A percentile compares a stretch with the other conserved stretches of the same genome.
Evolutionary conservation across 805 yeast genomes (phyloP).

Genomic region (Starmerella vitae): DNA sequence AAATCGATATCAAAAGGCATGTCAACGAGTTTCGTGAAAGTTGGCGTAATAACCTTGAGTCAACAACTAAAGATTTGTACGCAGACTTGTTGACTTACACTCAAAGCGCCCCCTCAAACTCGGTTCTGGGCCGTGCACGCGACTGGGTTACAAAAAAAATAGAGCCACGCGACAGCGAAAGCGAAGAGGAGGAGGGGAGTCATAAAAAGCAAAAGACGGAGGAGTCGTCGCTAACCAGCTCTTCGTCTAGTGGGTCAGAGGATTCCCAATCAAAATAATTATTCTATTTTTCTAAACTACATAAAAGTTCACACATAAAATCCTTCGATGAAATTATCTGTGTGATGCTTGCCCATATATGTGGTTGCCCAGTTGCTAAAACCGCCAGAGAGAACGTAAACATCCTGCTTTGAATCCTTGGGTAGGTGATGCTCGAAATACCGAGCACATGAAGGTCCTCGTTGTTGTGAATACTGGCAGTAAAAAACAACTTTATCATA

Average conservation of each 20-base stretch:
- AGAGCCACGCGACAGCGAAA: conserved; percentile 13
- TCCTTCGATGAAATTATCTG: conserved; percentile 44
- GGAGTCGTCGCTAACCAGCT: no score
- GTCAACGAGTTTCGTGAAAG: conserved; percentile 75
- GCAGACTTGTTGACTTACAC: conserved; percentile 44
- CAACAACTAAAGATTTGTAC: conserved; percentile 68
- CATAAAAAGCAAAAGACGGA: no score
- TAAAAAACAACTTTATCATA: conserved; percentile 60
- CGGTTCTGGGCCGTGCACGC: conserved; percentile 25
- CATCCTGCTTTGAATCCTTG: conserved; percentile 27
- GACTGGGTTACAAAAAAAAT: conserved; percentile 26
- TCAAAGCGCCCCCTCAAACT: conserved; percentile 15
- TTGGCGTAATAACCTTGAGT: conserved; percentile 57
- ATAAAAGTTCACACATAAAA: no score
- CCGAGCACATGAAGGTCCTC: conserved; percentile 81
- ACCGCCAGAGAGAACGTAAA: conserved; percentile 73
- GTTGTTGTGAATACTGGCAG: conserved; percentile 78
- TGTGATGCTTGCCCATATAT: conserved; percentile 47
- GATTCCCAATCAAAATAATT: no score
- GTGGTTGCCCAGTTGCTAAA: conserved; percentile 68
- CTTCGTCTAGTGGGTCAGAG: no score
- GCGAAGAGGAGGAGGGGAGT: background rate
- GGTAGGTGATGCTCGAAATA: conserved; percentile 1
- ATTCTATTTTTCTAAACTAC: no score
- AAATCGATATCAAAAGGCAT: conserved; percentile 83